Evolutionary conservation across 2,329 filamentous ascomycete genomes (phyloP).

Genomic region (Trichoderma afroharzianum): DNA sequence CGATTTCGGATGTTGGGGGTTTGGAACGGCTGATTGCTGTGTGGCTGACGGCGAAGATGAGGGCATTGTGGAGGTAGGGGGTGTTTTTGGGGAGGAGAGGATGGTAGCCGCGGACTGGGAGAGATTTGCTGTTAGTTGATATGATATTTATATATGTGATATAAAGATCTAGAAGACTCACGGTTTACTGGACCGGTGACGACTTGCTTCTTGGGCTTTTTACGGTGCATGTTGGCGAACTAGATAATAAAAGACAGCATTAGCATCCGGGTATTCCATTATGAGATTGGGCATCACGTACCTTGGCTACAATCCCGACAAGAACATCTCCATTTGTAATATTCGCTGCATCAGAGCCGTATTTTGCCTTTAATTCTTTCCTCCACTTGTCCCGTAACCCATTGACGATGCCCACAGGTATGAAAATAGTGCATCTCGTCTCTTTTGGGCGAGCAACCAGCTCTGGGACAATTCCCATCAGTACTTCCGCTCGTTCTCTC

Average conservation of each 20-base stretch:
- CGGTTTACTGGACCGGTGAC: constrained; percentile 12
- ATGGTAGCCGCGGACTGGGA: constrained; percentile 20
- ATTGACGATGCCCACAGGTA: constrained; percentile 1
- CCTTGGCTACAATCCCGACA: constrained; percentile 16
- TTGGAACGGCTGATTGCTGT: constrained; percentile 17
- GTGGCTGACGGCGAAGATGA: constrained; percentile 11
- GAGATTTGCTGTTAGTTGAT: background rate
- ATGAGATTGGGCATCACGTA: background rate
- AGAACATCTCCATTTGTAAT: constrained; percentile 18
- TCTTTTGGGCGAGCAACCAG: background rate
- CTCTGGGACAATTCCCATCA: constrained; percentile 17
- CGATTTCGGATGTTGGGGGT: constrained; percentile 19
- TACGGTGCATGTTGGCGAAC: constrained; percentile 18
- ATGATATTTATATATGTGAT: background rate
- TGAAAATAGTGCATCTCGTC: constrained; percentile 11
- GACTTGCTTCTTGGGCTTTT: constrained; percentile 16
- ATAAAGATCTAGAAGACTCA: background rate
- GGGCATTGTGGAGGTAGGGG: constrained; percentile 23
- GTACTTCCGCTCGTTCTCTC: background rate
- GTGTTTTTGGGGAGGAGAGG: constrained; percentile 11
- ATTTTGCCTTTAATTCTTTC: background rate
- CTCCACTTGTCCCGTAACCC: constrained; percentile 16
- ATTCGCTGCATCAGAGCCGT: background rate
- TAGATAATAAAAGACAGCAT: background rate
- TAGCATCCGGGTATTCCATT: background rate